A percentile compares a stretch with the other conserved stretches of the same genome.
phyloP scores from a whole-genome alignment of 2,329 filamentous ascomycete genomes.

The Tolypocladium pustulatum region DNA sequence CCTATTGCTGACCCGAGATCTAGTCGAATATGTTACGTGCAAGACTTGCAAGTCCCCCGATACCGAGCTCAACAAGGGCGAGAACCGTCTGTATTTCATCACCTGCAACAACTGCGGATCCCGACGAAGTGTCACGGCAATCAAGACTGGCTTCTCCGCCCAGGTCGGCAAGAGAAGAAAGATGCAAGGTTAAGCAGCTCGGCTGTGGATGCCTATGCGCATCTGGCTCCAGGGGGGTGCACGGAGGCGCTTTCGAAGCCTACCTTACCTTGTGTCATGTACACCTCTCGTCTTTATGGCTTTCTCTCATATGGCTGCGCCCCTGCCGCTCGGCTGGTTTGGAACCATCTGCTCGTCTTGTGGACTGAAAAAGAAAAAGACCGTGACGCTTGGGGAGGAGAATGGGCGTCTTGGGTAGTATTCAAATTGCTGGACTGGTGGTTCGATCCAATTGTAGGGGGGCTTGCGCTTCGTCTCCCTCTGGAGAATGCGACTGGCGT shows the following conservation, averaged over 20 bases:
- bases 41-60: conserved; percentile 95
- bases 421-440: neutral
- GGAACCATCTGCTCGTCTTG: neutral
- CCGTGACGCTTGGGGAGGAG: neutral
- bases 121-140: conserved; percentile 83
- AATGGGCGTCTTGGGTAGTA: neutral
- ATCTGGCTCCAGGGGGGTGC: neutral
- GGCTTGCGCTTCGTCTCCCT: neutral
- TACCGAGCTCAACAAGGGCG: conserved; percentile 94
- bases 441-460: neutral
- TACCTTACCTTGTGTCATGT: too few species aligned
- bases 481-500: conserved; percentile 1
- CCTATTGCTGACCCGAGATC: neutral
- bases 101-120: conserved; percentile 80
- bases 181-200: conserved; percentile 60
- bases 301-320: neutral
- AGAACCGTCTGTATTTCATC: conserved; percentile 98
- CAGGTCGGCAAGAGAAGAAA: conserved; percentile 98
- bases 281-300: neutral
- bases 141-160: conserved; percentile 99
- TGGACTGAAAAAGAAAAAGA: neutral
- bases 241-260: neutral
- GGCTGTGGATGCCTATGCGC: conserved; percentile 1
- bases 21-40: conserved; percentile 95
- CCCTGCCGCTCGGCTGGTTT: neutral